These are phyloP conservation scores for Helianthus tuberosus DNA, from an alignment of 129 eudicot genomes.

Conservation along the genomic window DNA sequence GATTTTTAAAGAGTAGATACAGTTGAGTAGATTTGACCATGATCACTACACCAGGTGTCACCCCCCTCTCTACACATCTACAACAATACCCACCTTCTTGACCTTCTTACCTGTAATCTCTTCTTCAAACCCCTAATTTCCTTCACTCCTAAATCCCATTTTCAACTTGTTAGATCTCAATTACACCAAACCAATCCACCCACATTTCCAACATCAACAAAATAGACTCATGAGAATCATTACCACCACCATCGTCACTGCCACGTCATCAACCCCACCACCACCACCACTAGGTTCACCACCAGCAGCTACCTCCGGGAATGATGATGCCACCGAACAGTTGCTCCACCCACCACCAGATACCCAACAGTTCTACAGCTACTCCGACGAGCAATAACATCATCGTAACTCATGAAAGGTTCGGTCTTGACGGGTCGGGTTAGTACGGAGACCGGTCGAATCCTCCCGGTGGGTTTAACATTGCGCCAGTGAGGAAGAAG, in stretches of 20 bases:
- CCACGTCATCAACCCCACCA: slow-evolving; percentile 42
- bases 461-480: slow-evolving; percentile 47
- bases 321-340: slow-evolving; percentile 21
- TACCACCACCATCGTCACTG: slow-evolving; percentile 39
- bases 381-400: slow-evolving; percentile 24
- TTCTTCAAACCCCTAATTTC: slow-evolving; percentile 30
- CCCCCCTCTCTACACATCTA: slow-evolving; percentile 9
- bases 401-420: slow-evolving; percentile 19
- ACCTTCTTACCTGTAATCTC: slow-evolving; percentile 4
- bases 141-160: slow-evolving; percentile 2
- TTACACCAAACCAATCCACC: slow-evolving; percentile 14
- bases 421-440: slow-evolving; percentile 46
- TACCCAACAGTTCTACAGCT: slow-evolving; percentile 30
- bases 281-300: slow-evolving; percentile 21
- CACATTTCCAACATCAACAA: slow-evolving; percentile 25
- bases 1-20: too few relatives aligned
- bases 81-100: slow-evolving; percentile 32
- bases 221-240: slow-evolving; percentile 55
- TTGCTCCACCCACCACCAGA: slow-evolving; percentile 31
- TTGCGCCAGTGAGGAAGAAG: slow-evolving; percentile 69
- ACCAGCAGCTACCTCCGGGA: slow-evolving; percentile 26
- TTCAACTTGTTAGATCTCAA: not conserved
- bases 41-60: slow-evolving; percentile 43
- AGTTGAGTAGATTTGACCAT: slow-evolving; percentile 40
- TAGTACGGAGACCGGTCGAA: slow-evolving; percentile 49